These are phyloP conservation scores for Pelargonium australe DNA, from an alignment of 441 rosid species.

Conservation along the genomic window DNA sequence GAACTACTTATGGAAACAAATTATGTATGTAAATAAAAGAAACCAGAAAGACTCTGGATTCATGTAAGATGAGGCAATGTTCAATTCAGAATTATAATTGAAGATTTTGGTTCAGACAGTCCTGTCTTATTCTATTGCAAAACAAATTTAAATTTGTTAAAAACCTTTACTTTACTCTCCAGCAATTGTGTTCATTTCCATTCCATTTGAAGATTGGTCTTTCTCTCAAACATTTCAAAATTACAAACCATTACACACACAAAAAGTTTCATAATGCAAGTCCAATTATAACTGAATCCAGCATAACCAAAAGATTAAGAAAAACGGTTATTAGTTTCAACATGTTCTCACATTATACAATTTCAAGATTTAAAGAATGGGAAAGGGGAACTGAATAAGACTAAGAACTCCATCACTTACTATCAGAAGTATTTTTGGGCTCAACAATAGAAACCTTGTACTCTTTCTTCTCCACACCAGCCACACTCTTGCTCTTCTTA, in stretches of 20 bases:
- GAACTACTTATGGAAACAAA: neutral
- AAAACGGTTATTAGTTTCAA: neutral
- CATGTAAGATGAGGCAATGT: neutral
- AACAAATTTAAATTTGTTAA: neutral
- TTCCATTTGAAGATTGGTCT: neutral
- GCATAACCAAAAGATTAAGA: neutral
- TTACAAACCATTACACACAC: neutral
- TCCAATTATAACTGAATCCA: neutral
- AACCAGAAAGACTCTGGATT: neutral
- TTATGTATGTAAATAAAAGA: neutral
- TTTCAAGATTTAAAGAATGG: neutral
- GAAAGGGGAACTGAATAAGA: neutral
- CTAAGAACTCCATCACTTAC: slow-evolving; percentile 29
- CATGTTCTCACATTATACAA: neutral
- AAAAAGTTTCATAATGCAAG: neutral
- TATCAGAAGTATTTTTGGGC: slow-evolving; percentile 36
- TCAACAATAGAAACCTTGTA: slow-evolving; percentile 36
- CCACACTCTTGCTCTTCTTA: slow-evolving; percentile 45
- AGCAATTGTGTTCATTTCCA: neutral
- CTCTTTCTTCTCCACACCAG: slow-evolving; percentile 26
- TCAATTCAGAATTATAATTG: neutral
- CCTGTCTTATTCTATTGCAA: neutral
- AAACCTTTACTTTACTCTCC: neutral
- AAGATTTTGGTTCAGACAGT: slow-evolving; percentile 1
- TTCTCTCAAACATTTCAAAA: neutral